Percentiles rank a stretch among this genome's conserved stretches.
Conservation (phyloP, 2,329 filamentous ascomycete species). For the Daldinia sp. region DNA sequence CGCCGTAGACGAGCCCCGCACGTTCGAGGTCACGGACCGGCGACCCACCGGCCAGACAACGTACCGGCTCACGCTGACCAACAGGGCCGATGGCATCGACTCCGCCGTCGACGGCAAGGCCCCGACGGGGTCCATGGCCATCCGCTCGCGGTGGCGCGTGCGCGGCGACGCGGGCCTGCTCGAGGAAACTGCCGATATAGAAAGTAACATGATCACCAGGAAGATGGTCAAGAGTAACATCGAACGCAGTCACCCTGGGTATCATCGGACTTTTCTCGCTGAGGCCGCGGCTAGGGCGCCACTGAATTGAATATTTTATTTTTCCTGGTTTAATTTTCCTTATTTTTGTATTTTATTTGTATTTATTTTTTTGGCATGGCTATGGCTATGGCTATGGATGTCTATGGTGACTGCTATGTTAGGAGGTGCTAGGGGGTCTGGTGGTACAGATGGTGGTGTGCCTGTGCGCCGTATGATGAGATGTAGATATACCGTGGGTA, state of each 20-base stretch:
- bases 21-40: constrained; percentile 42
- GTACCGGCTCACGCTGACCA: constrained; percentile 42
- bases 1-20: constrained; percentile 27
- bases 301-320: background rate
- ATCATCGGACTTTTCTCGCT: constrained; percentile 13
- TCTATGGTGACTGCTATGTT: too few relatives aligned
- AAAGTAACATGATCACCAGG: constrained; percentile 43
- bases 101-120: constrained; percentile 40
- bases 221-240: constrained; percentile 43
- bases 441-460: background rate
- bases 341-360: background rate
- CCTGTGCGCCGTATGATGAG: background rate
- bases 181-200: constrained; percentile 42
- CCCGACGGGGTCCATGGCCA: constrained; percentile 39
- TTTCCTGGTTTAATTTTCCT: background rate
- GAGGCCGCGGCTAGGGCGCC: constrained; percentile 13
- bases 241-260: constrained; percentile 37
- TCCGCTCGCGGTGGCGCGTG: constrained; percentile 35
- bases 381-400: too few relatives aligned
- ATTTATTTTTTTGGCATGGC: too few relatives aligned
- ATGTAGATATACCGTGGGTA: background rate
- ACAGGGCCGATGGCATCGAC: constrained; percentile 40
- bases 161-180: constrained; percentile 22
- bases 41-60: constrained; percentile 53
- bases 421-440: too few relatives aligned